Base-by-base conservation (phyloP, 2,329 filamentous ascomycete genomes). In the Pseudopyrenochaeta lycopersici region DNA sequence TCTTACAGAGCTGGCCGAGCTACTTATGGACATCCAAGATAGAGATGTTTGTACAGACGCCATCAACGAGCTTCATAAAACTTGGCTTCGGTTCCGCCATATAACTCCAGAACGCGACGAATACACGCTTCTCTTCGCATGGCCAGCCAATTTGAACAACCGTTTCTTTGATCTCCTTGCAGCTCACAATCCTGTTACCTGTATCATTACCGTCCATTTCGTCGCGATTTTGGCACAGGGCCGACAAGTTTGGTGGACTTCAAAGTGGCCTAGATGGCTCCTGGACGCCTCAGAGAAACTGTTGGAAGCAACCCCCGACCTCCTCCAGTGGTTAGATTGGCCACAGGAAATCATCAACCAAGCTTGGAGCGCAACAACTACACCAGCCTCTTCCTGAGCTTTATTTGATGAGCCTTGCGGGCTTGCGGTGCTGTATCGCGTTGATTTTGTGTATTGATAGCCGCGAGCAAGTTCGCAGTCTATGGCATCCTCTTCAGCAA, bases 191-290 rank as follows among this genome's bases (percentile, higher is more conserved):
- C 67, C 70, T 9, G 62, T 71, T 10, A 64, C 65, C 7, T 64
- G 66, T 31, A 63, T 72, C 23, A 63, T 72, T n/a, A 49, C 68
- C 1, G 57, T 60, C 1, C 63, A 72, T 46, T 72, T 70, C 12
- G 67, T 64, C 6, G 66, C 64, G 6, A 48, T 72, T 10, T 33
- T 72, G 29, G 58, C 58, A 7, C 60, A 66, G 35, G 50, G 56
- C 29, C 60, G 59, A n/a, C 50, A 53, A 7, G 52, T 62, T 9
- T 73, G 70, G 70, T 72, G 67, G 67, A 52, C 65, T 2, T 51
- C 48, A 2, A 63, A 66, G n/a, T 72, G 70, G 68, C 71, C 71
- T 4, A 49, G 63, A 33, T 63, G 67, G 49, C 60, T 73, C 18
- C 51, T 71, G 7, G 23, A 43, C 18, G 68, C 66, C 3, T 58